These are phyloP conservation scores for Diaporthe sp. DNA, from an alignment of 2,329 filamentous ascomycete species.

Conservation along the genomic window DNA sequence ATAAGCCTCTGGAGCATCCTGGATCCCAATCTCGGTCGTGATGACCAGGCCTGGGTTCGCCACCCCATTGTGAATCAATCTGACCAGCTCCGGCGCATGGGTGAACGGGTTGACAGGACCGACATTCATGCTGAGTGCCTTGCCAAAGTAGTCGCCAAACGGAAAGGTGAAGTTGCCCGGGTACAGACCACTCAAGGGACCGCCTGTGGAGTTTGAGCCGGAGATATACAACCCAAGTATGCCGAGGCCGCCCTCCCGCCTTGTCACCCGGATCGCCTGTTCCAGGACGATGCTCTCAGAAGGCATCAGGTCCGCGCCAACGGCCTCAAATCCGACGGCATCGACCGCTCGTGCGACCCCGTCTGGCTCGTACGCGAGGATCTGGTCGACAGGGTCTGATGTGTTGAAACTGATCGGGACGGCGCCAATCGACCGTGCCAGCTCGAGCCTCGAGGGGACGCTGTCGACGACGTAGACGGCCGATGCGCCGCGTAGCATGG, in stretches of 20 bases:
- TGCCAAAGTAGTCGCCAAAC: not conserved
- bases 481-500: constrained; percentile 46
- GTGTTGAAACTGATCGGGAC: constrained; percentile 45
- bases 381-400: constrained; percentile 43
- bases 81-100: not conserved
- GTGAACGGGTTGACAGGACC: constrained; percentile 4
- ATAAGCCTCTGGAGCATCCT: constrained; percentile 72
- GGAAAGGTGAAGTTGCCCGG: constrained; percentile 1
- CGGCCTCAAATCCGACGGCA: constrained; percentile 42
- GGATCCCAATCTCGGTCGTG: constrained; percentile 62
- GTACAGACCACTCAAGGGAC: not conserved
- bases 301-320: constrained; percentile 39
- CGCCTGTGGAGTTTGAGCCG: not conserved
- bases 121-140: not conserved
- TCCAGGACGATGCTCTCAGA: not conserved
- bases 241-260: not conserved
- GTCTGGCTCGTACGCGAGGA: constrained; percentile 42
- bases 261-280: not conserved
- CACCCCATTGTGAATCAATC: not conserved
- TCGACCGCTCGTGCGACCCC: constrained; percentile 45
- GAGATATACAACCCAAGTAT: not conserved
- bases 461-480: constrained; percentile 46
- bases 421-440: constrained; percentile 44
- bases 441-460: constrained; percentile 43
- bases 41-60: constrained; percentile 4